phyloP scores from a whole-genome alignment of 345 rosid genomes.

The Hibiscus trionum region DNA sequence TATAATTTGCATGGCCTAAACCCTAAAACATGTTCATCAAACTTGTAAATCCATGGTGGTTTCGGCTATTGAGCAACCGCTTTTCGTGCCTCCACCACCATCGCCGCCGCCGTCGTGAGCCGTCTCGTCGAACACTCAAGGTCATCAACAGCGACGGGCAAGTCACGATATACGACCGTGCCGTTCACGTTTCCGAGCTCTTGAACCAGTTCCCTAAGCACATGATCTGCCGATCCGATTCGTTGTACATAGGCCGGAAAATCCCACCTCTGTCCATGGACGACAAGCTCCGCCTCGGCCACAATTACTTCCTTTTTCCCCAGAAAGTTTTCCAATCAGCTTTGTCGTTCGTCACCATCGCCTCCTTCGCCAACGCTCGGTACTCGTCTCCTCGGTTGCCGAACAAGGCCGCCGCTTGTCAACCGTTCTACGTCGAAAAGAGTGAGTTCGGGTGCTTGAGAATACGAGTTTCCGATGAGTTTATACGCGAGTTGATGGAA shows the following conservation, averaged over 20 bases:
- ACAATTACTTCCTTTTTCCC: slow-evolving; percentile 76
- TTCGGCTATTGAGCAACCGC: slow-evolving; percentile 24
- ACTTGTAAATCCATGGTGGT: slow-evolving; percentile 12
- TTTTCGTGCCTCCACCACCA: slow-evolving; percentile 25
- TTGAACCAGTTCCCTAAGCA: slow-evolving; percentile 69
- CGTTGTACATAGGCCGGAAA: slow-evolving; percentile 75
- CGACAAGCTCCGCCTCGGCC: slow-evolving; percentile 68
- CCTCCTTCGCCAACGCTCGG: slow-evolving; percentile 33
- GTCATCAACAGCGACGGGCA: slow-evolving; percentile 61
- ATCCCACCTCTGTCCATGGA: slow-evolving; percentile 54
- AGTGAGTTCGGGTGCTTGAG: slow-evolving; percentile 44
- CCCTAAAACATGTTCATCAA: slow-evolving; percentile 6
- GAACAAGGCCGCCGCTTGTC: slow-evolving; percentile 27
- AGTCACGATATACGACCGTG: slow-evolving; percentile 49
- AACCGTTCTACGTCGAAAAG: slow-evolving; percentile 63
- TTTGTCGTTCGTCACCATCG: slow-evolving; percentile 61
- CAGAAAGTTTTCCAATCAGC: slow-evolving; percentile 54
- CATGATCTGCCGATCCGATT: slow-evolving; percentile 70
- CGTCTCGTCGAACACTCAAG: slow-evolving; percentile 28
- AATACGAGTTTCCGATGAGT: slow-evolving; percentile 78
- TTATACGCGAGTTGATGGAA: slow-evolving; percentile 54
- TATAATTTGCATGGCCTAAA: not conserved
- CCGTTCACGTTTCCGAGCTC: slow-evolving; percentile 49
- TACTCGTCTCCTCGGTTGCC: slow-evolving; percentile 8
- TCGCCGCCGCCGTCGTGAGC: not conserved